Conservation (phyloP, 2,329 filamentous ascomycete genomes). For the Apiospora sp. region DNA sequence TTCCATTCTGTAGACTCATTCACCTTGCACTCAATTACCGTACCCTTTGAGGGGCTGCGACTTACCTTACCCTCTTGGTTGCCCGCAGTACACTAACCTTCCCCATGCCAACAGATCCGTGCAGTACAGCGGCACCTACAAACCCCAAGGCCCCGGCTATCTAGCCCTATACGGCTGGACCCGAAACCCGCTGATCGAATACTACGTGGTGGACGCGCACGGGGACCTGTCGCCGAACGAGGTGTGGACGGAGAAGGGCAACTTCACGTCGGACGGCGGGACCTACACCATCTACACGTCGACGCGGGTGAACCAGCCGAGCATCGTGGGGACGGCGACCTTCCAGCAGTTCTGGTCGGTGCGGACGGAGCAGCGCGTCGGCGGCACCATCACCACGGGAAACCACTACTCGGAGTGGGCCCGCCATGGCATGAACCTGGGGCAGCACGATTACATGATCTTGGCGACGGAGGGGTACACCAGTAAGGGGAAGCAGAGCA, state of each 20-base stretch:
- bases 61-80: neutral
- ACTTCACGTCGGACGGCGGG: conserved; percentile 58
- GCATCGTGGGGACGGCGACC: conserved; percentile 61
- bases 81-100: neutral
- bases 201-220: conserved; percentile 58
- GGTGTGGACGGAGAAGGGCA: conserved; percentile 56
- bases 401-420: conserved; percentile 60
- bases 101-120: conserved; percentile 37
- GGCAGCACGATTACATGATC: conserved; percentile 56
- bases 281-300: conserved; percentile 60
- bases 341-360: conserved; percentile 60
- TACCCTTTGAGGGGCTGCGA: neutral
- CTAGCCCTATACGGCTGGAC: conserved; percentile 68
- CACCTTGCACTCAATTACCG: neutral
- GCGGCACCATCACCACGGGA: conserved; percentile 54
- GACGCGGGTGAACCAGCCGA: conserved; percentile 58
- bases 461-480: conserved; percentile 55
- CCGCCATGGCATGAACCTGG: conserved; percentile 51
- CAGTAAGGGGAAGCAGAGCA: conserved; percentile 38
- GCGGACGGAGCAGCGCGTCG: conserved; percentile 25
- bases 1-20: neutral
- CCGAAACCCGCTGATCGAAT: conserved; percentile 50
- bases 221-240: conserved; percentile 57
- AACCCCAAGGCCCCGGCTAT: conserved; percentile 51
- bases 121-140: conserved; percentile 47